Evolutionary conservation across 345 rosid genomes (phyloP).

Genomic region (Citrus sp.): DNA sequence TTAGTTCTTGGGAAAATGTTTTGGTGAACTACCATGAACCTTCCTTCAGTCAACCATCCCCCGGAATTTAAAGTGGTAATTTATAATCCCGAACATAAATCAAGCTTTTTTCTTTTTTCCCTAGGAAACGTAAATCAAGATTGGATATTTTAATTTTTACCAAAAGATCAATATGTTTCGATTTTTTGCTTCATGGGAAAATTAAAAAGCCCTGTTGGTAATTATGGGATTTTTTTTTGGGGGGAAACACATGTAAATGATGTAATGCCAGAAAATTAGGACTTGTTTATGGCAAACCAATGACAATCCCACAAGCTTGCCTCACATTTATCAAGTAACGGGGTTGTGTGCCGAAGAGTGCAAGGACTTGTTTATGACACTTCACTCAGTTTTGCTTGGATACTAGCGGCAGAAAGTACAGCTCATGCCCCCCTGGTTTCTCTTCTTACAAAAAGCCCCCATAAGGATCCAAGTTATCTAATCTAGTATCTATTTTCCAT

Average conservation of each 20-base stretch:
- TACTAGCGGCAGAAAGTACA: neutral
- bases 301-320: neutral
- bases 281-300: neutral
- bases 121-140: neutral
- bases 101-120: neutral
- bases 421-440: constrained; percentile 11
- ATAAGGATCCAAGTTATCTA: no score
- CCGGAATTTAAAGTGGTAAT: neutral
- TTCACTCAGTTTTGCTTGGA: neutral
- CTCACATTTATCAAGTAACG: constrained; percentile 10
- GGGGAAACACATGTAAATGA: neutral
- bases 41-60: neutral
- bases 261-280: neutral
- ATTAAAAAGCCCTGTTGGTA: neutral
- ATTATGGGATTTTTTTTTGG: no score
- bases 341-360: neutral
- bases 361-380: neutral
- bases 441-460: neutral
- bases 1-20: neutral
- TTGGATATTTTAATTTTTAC: no score
- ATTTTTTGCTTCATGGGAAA: neutral
- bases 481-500: no score
- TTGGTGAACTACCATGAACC: neutral
- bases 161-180: no score
- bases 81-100: neutral